phyloP scores from a whole-genome alignment of 1,284 basidiomycete species.

The Mycosarcoma maydis region DNA sequence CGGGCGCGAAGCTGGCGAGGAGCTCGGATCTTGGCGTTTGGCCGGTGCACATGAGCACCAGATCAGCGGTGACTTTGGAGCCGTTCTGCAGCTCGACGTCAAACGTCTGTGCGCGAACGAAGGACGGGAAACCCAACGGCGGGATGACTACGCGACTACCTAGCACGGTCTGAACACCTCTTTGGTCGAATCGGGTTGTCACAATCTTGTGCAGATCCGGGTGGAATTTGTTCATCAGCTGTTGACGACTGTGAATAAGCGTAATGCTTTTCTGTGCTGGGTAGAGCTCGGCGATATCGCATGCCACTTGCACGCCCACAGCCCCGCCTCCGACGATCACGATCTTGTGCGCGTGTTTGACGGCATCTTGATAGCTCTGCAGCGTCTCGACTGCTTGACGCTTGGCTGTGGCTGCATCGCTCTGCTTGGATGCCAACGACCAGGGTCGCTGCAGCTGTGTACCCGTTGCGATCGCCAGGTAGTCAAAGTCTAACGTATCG shows the following conservation, averaged over 20 bases:
- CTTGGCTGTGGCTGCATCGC: conserved; percentile 33
- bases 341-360: conserved; percentile 48
- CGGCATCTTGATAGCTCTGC: conserved; percentile 40
- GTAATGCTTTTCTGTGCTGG: conserved; percentile 36
- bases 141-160: conserved; percentile 29
- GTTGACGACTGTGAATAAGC: conserved; percentile 40
- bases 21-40: conserved; percentile 41
- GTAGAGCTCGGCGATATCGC: conserved; percentile 59
- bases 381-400: conserved; percentile 50
- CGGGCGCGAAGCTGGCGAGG: conserved; percentile 18
- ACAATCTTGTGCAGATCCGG: conserved; percentile 30
- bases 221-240: conserved; percentile 48
- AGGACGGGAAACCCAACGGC: conserved; percentile 10
- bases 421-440: conserved; percentile 14
- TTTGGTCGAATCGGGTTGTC: conserved; percentile 9
- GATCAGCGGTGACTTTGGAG: conserved; percentile 18
- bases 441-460: conserved; percentile 28
- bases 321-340: conserved; percentile 65
- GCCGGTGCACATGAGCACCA: conserved; percentile 48
- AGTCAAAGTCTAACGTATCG: conserved; percentile 31
- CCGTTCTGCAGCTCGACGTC: conserved; percentile 28
- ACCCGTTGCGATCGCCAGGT: conserved; percentile 40
- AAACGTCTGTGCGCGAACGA: conserved; percentile 10
- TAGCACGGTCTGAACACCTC: conserved; percentile 10
- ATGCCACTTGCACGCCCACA: conserved; percentile 62